Conservation (phyloP, 2,329 filamentous ascomycete genomes). For the Aspergillus unguis region DNA sequence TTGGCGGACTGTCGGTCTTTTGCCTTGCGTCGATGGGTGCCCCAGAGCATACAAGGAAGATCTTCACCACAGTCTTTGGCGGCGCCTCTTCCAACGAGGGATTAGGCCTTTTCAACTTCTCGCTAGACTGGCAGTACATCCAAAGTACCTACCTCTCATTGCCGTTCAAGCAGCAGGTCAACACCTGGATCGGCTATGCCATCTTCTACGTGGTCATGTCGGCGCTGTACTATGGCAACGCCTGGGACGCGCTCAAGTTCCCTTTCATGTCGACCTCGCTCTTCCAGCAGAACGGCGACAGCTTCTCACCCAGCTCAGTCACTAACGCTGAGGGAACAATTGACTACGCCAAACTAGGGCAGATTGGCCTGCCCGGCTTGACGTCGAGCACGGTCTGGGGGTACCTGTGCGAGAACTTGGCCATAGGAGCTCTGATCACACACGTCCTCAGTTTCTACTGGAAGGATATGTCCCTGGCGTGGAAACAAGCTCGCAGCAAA, state of each 20-base stretch:
- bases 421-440: constrained; percentile 25
- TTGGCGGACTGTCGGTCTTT: constrained; percentile 21
- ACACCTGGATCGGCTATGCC: constrained; percentile 47
- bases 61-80: constrained; percentile 23
- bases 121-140: constrained; percentile 26
- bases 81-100: constrained; percentile 26
- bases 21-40: constrained; percentile 17
- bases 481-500: constrained; percentile 19
- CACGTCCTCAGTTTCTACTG: constrained; percentile 26
- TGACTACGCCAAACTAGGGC: constrained; percentile 25
- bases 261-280: constrained; percentile 34
- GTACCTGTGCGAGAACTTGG: constrained; percentile 17
- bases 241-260: constrained; percentile 20
- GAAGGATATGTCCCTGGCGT: constrained; percentile 23
- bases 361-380: constrained; percentile 26
- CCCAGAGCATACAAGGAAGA: constrained; percentile 1
- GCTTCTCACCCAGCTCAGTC: constrained; percentile 20
- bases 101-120: constrained; percentile 23
- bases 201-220: constrained; percentile 43
- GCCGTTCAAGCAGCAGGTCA: constrained; percentile 51
- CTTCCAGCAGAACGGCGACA: constrained; percentile 26
- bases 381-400: constrained; percentile 26
- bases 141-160: constrained; percentile 56
- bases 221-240: constrained; percentile 25
- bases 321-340: constrained; percentile 23